phyloP scores from a whole-genome alignment of 352 stramenopile genomes.

The Pythium rhizo-oryzae region DNA sequence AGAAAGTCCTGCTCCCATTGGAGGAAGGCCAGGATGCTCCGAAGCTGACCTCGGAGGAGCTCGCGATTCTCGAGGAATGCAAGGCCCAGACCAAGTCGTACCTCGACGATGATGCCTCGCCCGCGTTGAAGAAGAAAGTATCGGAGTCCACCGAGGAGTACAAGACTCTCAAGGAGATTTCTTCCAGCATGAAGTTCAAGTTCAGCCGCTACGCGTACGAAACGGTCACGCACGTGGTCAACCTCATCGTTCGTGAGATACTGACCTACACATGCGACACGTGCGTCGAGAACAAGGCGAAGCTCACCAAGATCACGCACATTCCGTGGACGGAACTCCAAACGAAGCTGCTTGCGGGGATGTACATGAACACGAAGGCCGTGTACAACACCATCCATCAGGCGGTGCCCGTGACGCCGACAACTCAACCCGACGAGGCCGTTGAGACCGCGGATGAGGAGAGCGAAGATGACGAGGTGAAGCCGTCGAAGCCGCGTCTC shows the following conservation, averaged over 20 bases:
- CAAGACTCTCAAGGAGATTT: conserved; percentile 4
- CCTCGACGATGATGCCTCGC: not conserved
- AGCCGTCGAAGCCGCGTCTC: conserved; percentile 1
- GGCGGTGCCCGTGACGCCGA: not conserved
- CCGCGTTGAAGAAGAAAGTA: conserved; percentile 1
- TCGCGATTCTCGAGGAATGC: not conserved
- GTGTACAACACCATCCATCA: not conserved
- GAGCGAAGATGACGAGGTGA: not conserved
- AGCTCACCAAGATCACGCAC: conserved; percentile 6
- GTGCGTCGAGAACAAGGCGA: not conserved
- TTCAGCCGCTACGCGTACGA: conserved; percentile 6
- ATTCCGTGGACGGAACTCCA: conserved; percentile 3
- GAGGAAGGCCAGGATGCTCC: not conserved
- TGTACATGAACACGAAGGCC: conserved; percentile 13
- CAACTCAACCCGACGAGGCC: not conserved
- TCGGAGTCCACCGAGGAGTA: not conserved
- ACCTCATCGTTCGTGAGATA: conserved; percentile 7
- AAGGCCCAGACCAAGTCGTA: conserved; percentile 5
- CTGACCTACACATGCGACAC: conserved; percentile 3
- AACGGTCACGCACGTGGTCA: not conserved
- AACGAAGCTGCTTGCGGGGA: not conserved
- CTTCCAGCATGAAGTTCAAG: conserved; percentile 10
- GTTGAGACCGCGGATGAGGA: not conserved
- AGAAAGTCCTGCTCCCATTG: not conserved
- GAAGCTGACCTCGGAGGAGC: not conserved